Conservation (phyloP, 1,284 basidiomycete species). For the Sanghuangporus sanghuang region DNA sequence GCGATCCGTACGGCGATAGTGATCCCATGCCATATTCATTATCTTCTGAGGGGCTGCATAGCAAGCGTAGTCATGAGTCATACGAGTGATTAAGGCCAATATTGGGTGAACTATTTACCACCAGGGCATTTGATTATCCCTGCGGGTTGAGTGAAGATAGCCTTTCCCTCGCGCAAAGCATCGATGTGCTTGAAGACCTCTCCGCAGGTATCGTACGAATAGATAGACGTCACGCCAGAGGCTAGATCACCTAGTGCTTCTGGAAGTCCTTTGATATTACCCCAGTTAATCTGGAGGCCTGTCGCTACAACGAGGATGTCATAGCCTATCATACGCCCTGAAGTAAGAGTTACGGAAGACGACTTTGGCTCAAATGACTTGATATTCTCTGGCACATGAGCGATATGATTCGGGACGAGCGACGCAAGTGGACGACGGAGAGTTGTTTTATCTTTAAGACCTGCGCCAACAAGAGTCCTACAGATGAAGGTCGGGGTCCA, state of each 20-base stretch:
- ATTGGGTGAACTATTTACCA: conserved; percentile 38
- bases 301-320: conserved; percentile 87
- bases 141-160: conserved; percentile 95
- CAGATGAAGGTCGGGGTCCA: conserved; percentile 2
- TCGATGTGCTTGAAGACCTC: conserved; percentile 84
- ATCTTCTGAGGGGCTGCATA: conserved; percentile 82
- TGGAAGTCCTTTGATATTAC: conserved; percentile 71
- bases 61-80: not conserved
- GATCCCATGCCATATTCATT: conserved; percentile 93
- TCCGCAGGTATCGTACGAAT: conserved; percentile 84
- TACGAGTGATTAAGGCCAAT: not conserved
- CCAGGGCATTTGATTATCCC: conserved; percentile 95
- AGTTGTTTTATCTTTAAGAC: conserved; percentile 65
- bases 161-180: conserved; percentile 70
- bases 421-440: conserved; percentile 65
- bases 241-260: conserved; percentile 72
- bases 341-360: conserved; percentile 68
- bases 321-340: conserved; percentile 74
- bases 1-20: conserved; percentile 57
- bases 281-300: conserved; percentile 85
- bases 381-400: conserved; percentile 73
- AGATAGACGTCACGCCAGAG: conserved; percentile 91
- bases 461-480: conserved; percentile 91
- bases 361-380: conserved; percentile 69
- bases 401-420: conserved; percentile 72